These are phyloP conservation scores for Kazachstania sp. DNA, from an alignment of 1,139 yeast species.

Conservation along the genomic window DNA sequence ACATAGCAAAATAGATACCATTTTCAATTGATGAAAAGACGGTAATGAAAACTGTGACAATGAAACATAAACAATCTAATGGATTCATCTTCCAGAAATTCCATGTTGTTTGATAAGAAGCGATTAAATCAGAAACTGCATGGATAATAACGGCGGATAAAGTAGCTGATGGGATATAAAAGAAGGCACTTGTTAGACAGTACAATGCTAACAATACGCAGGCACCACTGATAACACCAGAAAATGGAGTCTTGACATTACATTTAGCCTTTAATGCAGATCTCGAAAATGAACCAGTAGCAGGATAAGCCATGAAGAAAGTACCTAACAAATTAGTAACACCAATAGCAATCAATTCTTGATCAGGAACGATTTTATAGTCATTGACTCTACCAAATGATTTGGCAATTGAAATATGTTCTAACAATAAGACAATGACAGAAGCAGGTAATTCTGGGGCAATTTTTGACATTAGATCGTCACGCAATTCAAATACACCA, in stretches of 20 bases:
- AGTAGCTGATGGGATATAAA: slow-evolving; percentile 84
- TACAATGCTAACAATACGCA: slow-evolving; percentile 83
- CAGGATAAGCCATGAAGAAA: slow-evolving; percentile 88
- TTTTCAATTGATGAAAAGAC: slow-evolving; percentile 76
- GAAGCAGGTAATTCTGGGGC: slow-evolving; percentile 82
- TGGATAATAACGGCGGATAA: slow-evolving; percentile 83
- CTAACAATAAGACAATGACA: slow-evolving; percentile 69
- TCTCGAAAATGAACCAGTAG: slow-evolving; percentile 93
- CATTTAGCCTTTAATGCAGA: slow-evolving; percentile 91
- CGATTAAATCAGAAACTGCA: slow-evolving; percentile 82
- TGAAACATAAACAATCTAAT: slow-evolving; percentile 64
- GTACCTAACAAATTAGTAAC: slow-evolving; percentile 85
- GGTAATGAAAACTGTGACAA: slow-evolving; percentile 69
- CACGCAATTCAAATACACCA: slow-evolving; percentile 62
- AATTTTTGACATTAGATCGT: slow-evolving; percentile 50
- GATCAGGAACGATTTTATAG: slow-evolving; percentile 85
- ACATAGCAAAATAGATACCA: slow-evolving; percentile 85
- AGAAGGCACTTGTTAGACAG: slow-evolving; percentile 74
- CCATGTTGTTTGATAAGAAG: slow-evolving; percentile 63
- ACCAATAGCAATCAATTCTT: slow-evolving; percentile 91
- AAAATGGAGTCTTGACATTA: slow-evolving; percentile 91
- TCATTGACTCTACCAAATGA: slow-evolving; percentile 90
- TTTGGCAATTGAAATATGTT: slow-evolving; percentile 89
- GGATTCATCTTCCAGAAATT: slow-evolving; percentile 72
- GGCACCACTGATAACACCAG: slow-evolving; percentile 84